These are phyloP conservation scores for Aureobasidium pullulans DNA, from an alignment of 2,329 filamentous ascomycete species.

Conservation along the genomic window DNA sequence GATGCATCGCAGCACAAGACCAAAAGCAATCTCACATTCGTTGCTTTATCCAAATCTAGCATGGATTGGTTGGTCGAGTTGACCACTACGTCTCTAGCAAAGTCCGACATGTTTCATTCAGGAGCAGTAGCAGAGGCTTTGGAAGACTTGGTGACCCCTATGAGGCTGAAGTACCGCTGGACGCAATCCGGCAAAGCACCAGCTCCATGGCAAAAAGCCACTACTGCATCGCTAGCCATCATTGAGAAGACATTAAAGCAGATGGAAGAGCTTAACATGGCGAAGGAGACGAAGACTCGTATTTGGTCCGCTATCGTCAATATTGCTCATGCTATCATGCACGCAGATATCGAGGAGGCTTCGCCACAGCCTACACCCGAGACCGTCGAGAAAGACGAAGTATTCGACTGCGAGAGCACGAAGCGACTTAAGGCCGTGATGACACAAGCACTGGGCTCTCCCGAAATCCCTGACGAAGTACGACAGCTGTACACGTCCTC, in stretches of 20 bases:
- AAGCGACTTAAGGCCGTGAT: conserved; percentile 61
- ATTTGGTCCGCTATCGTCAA: conserved; percentile 45
- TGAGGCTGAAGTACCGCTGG: conserved; percentile 75
- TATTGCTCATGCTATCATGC: conserved; percentile 62
- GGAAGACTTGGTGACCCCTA: conserved; percentile 59
- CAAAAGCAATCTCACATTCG: conserved; percentile 62
- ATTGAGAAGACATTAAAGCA: conserved; percentile 25
- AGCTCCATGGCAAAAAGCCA: conserved; percentile 74
- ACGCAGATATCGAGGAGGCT: conserved; percentile 55
- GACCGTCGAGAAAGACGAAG: conserved; percentile 60
- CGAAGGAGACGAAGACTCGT: conserved; percentile 18
- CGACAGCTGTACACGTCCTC: conserved; percentile 64
- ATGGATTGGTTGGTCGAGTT: conserved; percentile 63
- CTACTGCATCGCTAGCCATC: conserved; percentile 60
- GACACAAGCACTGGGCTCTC: conserved; percentile 62
- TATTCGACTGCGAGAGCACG: conserved; percentile 75
- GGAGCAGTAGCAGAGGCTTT: conserved; percentile 61
- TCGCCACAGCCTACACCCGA: conserved; percentile 30
- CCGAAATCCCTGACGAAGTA: conserved; percentile 57
- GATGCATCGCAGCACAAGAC: conserved; percentile 23
- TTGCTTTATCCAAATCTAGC: conserved; percentile 78
- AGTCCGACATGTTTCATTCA: conserved; percentile 61
- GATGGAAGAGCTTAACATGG: conserved; percentile 13
- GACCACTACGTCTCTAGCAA: conserved; percentile 51
- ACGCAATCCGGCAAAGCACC: conserved; percentile 61